Evolutionary conservation across 2,329 filamentous ascomycete genomes (phyloP).

Genomic region (Aspergillus sclerotialis): DNA sequence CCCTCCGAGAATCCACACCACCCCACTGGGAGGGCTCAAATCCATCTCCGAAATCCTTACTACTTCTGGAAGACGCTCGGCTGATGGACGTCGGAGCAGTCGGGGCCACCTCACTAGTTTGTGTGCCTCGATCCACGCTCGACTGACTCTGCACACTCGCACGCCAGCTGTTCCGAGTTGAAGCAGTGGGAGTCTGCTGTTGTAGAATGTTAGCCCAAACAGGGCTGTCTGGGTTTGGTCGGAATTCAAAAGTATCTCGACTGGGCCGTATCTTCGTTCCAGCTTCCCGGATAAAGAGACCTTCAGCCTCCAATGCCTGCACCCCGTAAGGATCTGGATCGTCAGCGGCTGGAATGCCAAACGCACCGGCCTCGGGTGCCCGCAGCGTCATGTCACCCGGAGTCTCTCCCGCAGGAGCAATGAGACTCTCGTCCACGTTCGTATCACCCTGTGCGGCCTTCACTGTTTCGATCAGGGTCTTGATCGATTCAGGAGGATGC

Average conservation of each 20-base stretch:
- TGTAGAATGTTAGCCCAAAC: constrained; percentile 50
- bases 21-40: constrained; percentile 15
- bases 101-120: constrained; percentile 53
- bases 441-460: constrained; percentile 79
- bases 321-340: constrained; percentile 93
- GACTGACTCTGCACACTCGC: constrained; percentile 60
- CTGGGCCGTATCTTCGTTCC: constrained; percentile 66
- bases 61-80: constrained; percentile 28
- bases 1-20: constrained; percentile 18
- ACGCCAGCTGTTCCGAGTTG: constrained; percentile 55
- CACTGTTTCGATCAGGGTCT: constrained; percentile 69
- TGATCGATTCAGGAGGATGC: constrained; percentile 50
- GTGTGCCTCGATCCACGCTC: constrained; percentile 56
- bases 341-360: constrained; percentile 70
- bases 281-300: constrained; percentile 85
- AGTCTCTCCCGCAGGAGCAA: constrained; percentile 61
- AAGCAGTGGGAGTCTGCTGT: constrained; percentile 64
- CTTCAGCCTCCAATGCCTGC: constrained; percentile 73
- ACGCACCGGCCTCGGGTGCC: constrained; percentile 37
- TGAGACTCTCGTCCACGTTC: constrained; percentile 62
- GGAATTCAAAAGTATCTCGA: constrained; percentile 77
- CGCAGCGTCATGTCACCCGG: constrained; percentile 66
- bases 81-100: constrained; percentile 25
- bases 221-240: constrained; percentile 68
- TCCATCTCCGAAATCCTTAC: constrained; percentile 15